Percentiles rank a stretch among this genome's conserved stretches.
These are phyloP conservation scores for Euptelea pleiosperma DNA, from an alignment of 164 flowering plant genomes.

Conservation along the genomic window DNA sequence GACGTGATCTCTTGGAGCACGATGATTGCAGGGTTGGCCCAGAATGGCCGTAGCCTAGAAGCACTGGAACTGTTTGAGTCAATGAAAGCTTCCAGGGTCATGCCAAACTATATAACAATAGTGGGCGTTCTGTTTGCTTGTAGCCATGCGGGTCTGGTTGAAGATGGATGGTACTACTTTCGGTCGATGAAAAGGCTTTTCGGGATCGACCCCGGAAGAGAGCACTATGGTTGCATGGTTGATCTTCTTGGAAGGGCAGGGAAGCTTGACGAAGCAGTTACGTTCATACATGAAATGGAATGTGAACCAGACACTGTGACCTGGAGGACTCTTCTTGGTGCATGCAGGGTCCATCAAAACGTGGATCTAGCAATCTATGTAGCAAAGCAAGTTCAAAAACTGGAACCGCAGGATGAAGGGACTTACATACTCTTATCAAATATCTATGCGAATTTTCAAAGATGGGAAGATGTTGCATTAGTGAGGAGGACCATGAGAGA, in stretches of 20 bases:
- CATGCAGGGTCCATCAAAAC: slow-evolving; percentile 68
- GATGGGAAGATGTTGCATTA: slow-evolving; percentile 61
- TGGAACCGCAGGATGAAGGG: slow-evolving; percentile 72
- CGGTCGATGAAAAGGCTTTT: slow-evolving; percentile 56
- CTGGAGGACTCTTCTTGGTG: slow-evolving; percentile 77
- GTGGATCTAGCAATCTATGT: slow-evolving; percentile 59
- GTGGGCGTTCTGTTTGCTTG: slow-evolving; percentile 87
- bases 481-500: slow-evolving; percentile 54
- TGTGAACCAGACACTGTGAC: slow-evolving; percentile 68
- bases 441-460: slow-evolving; percentile 59
- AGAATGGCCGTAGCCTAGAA: slow-evolving; percentile 68
- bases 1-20: slow-evolving; percentile 95
- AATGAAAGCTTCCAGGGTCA: slow-evolving; percentile 54
- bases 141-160: slow-evolving; percentile 85
- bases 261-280: slow-evolving; percentile 64
- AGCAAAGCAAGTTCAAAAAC: slow-evolving; percentile 53
- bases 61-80: slow-evolving; percentile 55
- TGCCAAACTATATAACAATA: slow-evolving; percentile 66
- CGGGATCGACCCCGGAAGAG: slow-evolving; percentile 67
- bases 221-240: slow-evolving; percentile 82
- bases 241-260: slow-evolving; percentile 94
- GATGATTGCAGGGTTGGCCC: slow-evolving; percentile 84
- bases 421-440: slow-evolving; percentile 68
- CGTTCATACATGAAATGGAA: slow-evolving; percentile 58
- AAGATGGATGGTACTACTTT: slow-evolving; percentile 64